phyloP scores from a whole-genome alignment of 192 early-diverging fungal genomes.

The Rhizophlyctis rosea region DNA sequence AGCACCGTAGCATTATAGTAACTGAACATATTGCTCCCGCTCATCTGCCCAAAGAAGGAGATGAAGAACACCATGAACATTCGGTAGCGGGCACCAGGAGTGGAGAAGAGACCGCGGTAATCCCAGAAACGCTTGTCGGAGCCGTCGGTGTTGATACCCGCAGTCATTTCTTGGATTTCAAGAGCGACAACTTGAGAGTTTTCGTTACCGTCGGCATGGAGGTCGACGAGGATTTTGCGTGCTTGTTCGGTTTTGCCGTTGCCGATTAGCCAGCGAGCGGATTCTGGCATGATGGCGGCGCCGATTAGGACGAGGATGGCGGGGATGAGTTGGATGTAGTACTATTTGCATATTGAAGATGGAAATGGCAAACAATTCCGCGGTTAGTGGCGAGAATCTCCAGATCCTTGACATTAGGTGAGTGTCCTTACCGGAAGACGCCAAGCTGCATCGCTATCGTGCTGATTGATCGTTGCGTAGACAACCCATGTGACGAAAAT shows the following conservation, averaged over 20 bases:
- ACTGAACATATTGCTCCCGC: slow-evolving; percentile 33
- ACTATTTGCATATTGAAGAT: too few species aligned
- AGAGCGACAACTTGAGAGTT: slow-evolving; percentile 43
- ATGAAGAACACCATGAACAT: slow-evolving; percentile 23
- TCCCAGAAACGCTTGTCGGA: slow-evolving; percentile 11
- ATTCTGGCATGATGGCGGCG: slow-evolving; percentile 61
- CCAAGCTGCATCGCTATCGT: slow-evolving; percentile 36
- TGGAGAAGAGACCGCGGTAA: slow-evolving; percentile 27
- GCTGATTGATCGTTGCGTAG: background rate
- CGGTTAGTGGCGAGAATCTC: too few species aligned
- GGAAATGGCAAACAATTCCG: too few species aligned
- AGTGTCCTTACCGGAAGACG: slow-evolving; percentile 51
- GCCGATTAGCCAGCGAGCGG: slow-evolving; percentile 82
- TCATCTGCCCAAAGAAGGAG: slow-evolving; percentile 36
- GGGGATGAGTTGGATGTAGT: slow-evolving; percentile 43
- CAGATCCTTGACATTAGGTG: too few species aligned
- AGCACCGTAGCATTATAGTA: slow-evolving; percentile 26
- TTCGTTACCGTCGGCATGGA: slow-evolving; percentile 55
- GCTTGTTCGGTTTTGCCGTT: slow-evolving; percentile 68
- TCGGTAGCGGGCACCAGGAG: slow-evolving; percentile 18
- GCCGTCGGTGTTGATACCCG: slow-evolving; percentile 1
- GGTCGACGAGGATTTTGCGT: slow-evolving; percentile 57
- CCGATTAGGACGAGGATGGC: slow-evolving; percentile 49
- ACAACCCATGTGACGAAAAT: slow-evolving; percentile 27
- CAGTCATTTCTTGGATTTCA: slow-evolving; percentile 34